Percentiles rank a stretch among this genome's conserved stretches.
phyloP scores from a whole-genome alignment of 2,329 filamentous ascomycete species.

The Simplicillium sp. region DNA sequence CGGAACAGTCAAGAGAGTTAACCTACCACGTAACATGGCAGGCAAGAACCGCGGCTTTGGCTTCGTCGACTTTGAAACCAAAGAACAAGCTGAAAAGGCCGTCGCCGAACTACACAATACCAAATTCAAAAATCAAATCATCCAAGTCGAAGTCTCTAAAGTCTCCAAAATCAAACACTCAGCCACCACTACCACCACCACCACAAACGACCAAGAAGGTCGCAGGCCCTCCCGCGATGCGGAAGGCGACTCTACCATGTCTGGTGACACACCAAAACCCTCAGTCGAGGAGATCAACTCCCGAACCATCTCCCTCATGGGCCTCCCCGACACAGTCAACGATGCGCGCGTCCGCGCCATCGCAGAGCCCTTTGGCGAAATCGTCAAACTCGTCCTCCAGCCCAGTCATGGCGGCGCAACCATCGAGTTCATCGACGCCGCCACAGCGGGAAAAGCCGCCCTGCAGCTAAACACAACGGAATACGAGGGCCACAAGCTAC shows the following conservation, averaged over 20 bases:
- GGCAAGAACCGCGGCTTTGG: constrained; percentile 68
- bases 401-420: constrained; percentile 79
- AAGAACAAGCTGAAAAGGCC: constrained; percentile 57
- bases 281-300: constrained; percentile 43
- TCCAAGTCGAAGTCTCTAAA: constrained; percentile 55
- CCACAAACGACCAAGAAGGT: constrained; percentile 15
- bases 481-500: constrained; percentile 43
- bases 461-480: constrained; percentile 46
- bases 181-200: constrained; percentile 33
- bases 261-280: constrained; percentile 19
- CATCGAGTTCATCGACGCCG: constrained; percentile 66
- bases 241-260: constrained; percentile 8
- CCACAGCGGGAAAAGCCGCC: constrained; percentile 64
- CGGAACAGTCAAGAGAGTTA: constrained; percentile 63
- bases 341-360: constrained; percentile 70
- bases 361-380: constrained; percentile 58
- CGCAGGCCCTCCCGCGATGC: constrained; percentile 9
- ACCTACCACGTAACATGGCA: constrained; percentile 57
- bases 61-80: constrained; percentile 68
- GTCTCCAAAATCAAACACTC: constrained; percentile 44
- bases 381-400: constrained; percentile 69
- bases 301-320: constrained; percentile 72
- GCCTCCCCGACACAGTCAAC: constrained; percentile 86
- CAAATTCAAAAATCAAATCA: constrained; percentile 56
- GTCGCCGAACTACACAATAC: constrained; percentile 61